phyloP scores from a whole-genome alignment of 495 filamentous ascomycete species.

The Cercophora scortea region DNA sequence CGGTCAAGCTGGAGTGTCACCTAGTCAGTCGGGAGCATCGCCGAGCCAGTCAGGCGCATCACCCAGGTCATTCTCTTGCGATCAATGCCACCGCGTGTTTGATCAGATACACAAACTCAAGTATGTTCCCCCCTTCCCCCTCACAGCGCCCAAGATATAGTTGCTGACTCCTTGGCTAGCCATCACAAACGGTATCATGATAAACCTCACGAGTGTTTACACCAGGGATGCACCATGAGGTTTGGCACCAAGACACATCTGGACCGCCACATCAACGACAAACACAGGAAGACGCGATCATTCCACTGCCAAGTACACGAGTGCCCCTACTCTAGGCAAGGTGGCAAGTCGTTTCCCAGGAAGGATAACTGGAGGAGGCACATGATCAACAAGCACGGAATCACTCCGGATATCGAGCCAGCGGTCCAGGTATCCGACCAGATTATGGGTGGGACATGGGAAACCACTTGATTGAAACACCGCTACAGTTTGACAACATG shows the following conservation, averaged over 20 bases:
- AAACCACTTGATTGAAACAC: too few relatives aligned
- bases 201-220: conserved; percentile 35
- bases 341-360: conserved; percentile 41
- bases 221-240: conserved; percentile 31
- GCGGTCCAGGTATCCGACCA: conserved; percentile 19
- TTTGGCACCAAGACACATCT: conserved; percentile 48
- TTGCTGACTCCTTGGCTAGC: conserved; percentile 10
- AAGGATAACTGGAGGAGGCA: conserved; percentile 47
- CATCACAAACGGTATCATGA: conserved; percentile 44
- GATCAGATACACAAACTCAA: conserved; percentile 42
- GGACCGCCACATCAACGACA: conserved; percentile 44
- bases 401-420: conserved; percentile 19
- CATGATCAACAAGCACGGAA: conserved; percentile 41
- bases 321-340: conserved; percentile 36
- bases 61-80: conserved; percentile 25
- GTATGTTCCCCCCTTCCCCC: conserved; percentile 11
- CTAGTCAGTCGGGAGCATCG: too few relatives aligned
- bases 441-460: conserved; percentile 8
- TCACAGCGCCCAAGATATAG: not conserved
- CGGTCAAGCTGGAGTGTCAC: too few relatives aligned
- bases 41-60: conserved; percentile 8
- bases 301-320: conserved; percentile 37
- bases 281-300: conserved; percentile 40
- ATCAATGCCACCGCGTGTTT: conserved; percentile 34
- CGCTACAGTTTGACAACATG: too few relatives aligned